A percentile compares a stretch with the other conserved stretches of the same genome.
Evolutionary conservation across 192 early-diverging fungal genomes (phyloP).

Genomic region (Geranomyces variabilis): DNA sequence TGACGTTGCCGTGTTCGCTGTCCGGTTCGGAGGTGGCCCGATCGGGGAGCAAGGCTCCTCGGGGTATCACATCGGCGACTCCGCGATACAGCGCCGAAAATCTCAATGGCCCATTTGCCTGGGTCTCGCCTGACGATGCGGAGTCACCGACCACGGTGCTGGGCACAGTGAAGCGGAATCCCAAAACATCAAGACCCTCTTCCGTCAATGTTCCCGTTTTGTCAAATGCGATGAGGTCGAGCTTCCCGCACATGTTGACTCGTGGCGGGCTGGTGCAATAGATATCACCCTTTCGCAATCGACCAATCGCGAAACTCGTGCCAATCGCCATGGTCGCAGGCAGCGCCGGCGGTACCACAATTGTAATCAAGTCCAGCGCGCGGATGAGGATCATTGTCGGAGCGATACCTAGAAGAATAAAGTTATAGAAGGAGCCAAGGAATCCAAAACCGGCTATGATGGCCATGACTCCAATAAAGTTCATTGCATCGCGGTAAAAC

Average conservation of each 20-base stretch:
- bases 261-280: conserved; percentile 90
- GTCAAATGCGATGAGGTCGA: conserved; percentile 97
- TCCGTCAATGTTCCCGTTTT: conserved; percentile 98
- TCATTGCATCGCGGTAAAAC: conserved; percentile 97
- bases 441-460: conserved; percentile 85
- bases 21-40: not conserved
- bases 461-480: conserved; percentile 91
- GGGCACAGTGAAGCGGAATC: conserved; percentile 69
- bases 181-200: conserved; percentile 92
- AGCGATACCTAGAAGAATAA: conserved; percentile 77
- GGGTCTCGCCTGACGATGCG: not conserved
- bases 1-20: not conserved
- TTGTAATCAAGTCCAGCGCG: conserved; percentile 95
- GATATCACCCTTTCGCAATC: conserved; percentile 79
- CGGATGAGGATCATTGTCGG: conserved; percentile 75
- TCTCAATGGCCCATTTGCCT: conserved; percentile 27
- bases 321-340: conserved; percentile 99
- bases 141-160: conserved; percentile 14
- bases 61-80: conserved; percentile 28
- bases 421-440: conserved; percentile 84
- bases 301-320: conserved; percentile 89
- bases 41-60: conserved; percentile 44
- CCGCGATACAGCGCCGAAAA: conserved; percentile 38
- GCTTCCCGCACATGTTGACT: conserved; percentile 95
- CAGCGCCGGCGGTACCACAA: conserved; percentile 94